Evolutionary conservation across 305 asterid genomes (phyloP).

Genomic region (Fraxinus platypoda): DNA sequence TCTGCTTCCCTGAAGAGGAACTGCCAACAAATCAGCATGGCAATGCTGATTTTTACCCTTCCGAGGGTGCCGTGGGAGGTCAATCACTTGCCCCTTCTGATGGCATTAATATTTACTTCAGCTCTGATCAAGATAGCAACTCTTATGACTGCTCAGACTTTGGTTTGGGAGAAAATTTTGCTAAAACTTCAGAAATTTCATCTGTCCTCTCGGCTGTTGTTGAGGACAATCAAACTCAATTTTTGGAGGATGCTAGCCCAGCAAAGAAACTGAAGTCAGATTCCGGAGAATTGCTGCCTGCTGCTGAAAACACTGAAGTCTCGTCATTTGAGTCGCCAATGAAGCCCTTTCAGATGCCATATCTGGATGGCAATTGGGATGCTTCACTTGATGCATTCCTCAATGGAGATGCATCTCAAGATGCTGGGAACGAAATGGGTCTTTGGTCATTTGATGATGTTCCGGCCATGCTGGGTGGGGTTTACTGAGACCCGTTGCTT

Average conservation of each 20-base stretch:
- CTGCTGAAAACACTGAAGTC: conserved; percentile 32
- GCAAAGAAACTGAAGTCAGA: conserved; percentile 48
- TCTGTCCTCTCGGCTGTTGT: conserved; percentile 51
- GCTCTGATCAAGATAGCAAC: conserved; percentile 82
- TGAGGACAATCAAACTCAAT: conserved; percentile 54
- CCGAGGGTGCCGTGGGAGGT: conserved; percentile 32
- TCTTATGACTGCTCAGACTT: conserved; percentile 80
- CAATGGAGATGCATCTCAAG: conserved; percentile 55
- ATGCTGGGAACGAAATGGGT: conserved; percentile 54
- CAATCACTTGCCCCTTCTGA: conserved; percentile 46
- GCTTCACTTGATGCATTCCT: conserved; percentile 72
- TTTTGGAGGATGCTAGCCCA: conserved; percentile 42
- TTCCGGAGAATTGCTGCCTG: conserved; percentile 26
- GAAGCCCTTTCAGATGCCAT: conserved; percentile 64
- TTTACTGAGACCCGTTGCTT: conserved; percentile 39
- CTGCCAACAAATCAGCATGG: conserved; percentile 47
- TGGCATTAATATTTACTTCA: conserved; percentile 48
- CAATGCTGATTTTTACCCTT: conserved; percentile 30
- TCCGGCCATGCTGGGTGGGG: conserved; percentile 54
- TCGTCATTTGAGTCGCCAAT: conserved; percentile 60
- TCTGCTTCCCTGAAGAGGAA: conserved; percentile 54
- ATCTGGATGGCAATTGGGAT: conserved; percentile 70
- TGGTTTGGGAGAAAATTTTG: conserved; percentile 69
- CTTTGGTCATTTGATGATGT: conserved; percentile 82
- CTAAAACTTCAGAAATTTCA: conserved; percentile 74